Percentiles rank a stretch among this genome's conserved stretches.
These are phyloP conservation scores for Aspergillus nanangensis DNA, from an alignment of 495 filamentous ascomycete genomes.

Conservation along the genomic window DNA sequence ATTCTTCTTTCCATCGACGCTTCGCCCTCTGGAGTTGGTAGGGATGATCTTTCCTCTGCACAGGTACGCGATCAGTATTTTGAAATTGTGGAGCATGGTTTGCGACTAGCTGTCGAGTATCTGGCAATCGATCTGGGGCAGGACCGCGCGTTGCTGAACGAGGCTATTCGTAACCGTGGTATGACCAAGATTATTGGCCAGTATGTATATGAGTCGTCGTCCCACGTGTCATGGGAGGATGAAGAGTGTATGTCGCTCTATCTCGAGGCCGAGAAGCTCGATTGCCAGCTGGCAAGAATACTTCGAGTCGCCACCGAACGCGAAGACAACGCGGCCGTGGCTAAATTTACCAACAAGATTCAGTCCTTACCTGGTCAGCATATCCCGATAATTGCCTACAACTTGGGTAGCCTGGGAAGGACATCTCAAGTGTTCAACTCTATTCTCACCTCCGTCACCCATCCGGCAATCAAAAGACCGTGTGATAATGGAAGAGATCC, in stretches of 20 bases:
- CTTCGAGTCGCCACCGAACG: constrained; percentile 56
- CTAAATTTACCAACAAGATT: constrained; percentile 49
- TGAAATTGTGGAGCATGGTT: constrained; percentile 56
- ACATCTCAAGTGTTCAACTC: constrained; percentile 64
- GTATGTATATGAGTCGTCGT: constrained; percentile 47
- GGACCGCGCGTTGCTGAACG: constrained; percentile 32
- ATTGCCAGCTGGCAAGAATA: constrained; percentile 68
- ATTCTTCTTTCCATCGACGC: constrained; percentile 66
- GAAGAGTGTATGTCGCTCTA: constrained; percentile 53
- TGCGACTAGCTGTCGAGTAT: constrained; percentile 73
- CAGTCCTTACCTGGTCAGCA: constrained; percentile 30
- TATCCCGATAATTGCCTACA: constrained; percentile 65
- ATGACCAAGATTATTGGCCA: constrained; percentile 73
- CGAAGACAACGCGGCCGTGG: constrained; percentile 54
- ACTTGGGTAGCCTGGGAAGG: constrained; percentile 63
- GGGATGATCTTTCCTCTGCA: constrained; percentile 14
- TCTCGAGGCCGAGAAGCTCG: constrained; percentile 52
- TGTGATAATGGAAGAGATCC: constrained; percentile 29
- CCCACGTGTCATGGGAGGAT: constrained; percentile 57
- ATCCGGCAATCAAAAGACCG: constrained; percentile 50
- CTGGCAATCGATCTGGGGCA: constrained; percentile 61
- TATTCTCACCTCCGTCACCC: constrained; percentile 65
- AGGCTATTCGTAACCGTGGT: constrained; percentile 52
- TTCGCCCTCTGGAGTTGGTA: constrained; percentile 32
- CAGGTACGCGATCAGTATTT: constrained; percentile 21